Evolutionary conservation across 2,329 filamentous ascomycete species (phyloP).

Genomic region (Sporothrix schenckii): DNA sequence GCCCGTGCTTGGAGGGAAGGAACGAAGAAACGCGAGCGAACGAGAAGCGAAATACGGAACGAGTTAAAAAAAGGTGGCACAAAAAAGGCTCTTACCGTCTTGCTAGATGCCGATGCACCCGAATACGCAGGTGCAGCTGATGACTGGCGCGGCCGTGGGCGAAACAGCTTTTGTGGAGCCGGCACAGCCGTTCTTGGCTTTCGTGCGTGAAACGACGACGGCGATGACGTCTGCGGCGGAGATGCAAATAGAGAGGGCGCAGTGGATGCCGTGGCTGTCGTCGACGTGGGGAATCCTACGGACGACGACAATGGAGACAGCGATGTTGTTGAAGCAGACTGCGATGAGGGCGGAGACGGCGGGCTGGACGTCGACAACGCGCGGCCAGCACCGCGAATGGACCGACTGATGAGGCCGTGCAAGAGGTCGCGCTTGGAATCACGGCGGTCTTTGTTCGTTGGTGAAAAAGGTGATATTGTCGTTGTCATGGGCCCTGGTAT

Average conservation of each 20-base stretch:
- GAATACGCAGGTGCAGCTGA: constrained; percentile 22
- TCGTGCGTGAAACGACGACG: constrained; percentile 18
- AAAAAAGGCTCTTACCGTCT: constrained; percentile 23
- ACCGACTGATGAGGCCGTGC: constrained; percentile 40
- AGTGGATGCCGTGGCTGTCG: neutral
- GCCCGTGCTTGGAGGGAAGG: constrained; percentile 26
- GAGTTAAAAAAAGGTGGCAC: neutral
- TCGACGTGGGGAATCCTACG: neutral
- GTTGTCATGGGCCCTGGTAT: neutral
- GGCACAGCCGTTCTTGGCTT: constrained; percentile 9
- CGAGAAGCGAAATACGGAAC: neutral
- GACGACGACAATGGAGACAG: neutral
- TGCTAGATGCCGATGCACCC: constrained; percentile 19
- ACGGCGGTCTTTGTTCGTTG: constrained; percentile 9
- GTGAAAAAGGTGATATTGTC: constrained; percentile 10
- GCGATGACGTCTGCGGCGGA: constrained; percentile 11
- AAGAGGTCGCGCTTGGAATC: constrained; percentile 41
- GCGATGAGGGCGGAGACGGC: constrained; percentile 5
- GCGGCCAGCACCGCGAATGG: constrained; percentile 34
- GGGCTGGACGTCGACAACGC: constrained; percentile 34
- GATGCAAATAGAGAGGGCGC: neutral
- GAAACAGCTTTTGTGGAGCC: constrained; percentile 9
- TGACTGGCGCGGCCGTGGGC: constrained; percentile 20
- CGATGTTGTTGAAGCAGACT: neutral
- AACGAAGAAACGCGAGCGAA: neutral